Evolutionary conservation across 2,329 filamentous ascomycete genomes (phyloP), one percentile per base, ranked within the genome.

Genomic region (Geosmithia morbida): DNA sequence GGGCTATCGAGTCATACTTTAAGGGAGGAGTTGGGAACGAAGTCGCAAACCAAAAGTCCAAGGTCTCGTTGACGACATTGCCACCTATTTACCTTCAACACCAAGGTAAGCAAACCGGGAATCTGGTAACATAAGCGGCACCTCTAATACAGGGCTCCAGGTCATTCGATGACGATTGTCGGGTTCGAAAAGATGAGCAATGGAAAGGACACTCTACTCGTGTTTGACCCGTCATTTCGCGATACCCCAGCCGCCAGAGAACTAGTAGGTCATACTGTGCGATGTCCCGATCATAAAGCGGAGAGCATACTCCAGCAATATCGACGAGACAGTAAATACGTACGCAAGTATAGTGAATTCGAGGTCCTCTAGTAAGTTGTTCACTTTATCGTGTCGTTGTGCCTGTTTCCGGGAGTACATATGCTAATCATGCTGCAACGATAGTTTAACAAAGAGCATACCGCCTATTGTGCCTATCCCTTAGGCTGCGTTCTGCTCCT

Each of bases 41-140:
- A 14, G 13, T 10, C 17, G 64, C 66, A 4, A 65, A 68, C 7
- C 64, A 75, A 33, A 49, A 51, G 16, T 47, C 74, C 37, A 86
- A 81, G 56, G 75, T 95, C n/a, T 72, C 78, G 46, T 66, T 72
- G 47, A 96, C 90, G 0, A 64, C 71, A 14, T 67, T 90, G 7
- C 81, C 90, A 40, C 89, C 92, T 0, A 81, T 97, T 41, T 97
- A 96, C 63, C 80, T 95, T 51, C 90, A 97, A 59, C 86, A 92
- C 55, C 79, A 80, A 52, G 83, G 81, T 79, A 66, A 49, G 62
- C 7, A 11, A 43, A 13, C 13, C 5, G 20, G 14, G 16, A 20
- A 29, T 52, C 33, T 13, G 6, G 3, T 3, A 37, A 13, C 11
- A 37, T 16, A 6, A 6, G 13, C 33, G 22, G 22, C 33, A 37